phyloP scores from a whole-genome alignment of 208 protist species.

The Acanthamoeba healyi region DNA sequence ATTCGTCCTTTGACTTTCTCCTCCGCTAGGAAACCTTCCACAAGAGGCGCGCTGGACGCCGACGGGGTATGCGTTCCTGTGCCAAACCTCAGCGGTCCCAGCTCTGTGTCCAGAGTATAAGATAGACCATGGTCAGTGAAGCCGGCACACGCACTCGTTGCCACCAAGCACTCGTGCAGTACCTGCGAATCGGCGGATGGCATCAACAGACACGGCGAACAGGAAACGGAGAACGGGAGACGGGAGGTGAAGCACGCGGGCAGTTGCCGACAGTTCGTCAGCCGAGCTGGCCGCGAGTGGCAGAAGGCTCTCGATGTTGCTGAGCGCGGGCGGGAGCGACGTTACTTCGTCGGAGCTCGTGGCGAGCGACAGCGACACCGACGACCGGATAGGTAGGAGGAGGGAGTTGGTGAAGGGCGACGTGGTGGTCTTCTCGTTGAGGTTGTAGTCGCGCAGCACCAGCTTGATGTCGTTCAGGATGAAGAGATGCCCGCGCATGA shows the following conservation, averaged over 20 bases:
- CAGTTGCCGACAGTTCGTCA: background rate
- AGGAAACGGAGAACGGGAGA: background rate
- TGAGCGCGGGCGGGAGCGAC: background rate
- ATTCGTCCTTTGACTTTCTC: background rate
- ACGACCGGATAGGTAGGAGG: background rate
- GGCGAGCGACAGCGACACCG: background rate
- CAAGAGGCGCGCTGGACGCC: background rate
- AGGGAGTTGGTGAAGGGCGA: conserved; percentile 36
- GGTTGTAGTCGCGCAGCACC: conserved; percentile 45
- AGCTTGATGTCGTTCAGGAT: conserved; percentile 40
- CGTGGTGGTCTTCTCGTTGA: conserved; percentile 17
- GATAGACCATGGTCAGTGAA: no score
- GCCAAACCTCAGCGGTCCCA: conserved; percentile 34
- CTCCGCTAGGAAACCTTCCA: conserved; percentile 1
- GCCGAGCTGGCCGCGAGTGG: no score
- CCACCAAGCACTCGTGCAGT: no score
- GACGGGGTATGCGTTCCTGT: background rate
- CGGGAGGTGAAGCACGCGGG: background rate
- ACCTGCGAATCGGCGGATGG: background rate
- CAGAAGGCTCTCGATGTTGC: no score
- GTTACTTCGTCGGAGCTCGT: background rate
- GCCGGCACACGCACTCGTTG: no score
- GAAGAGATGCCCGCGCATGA: conserved; percentile 14
- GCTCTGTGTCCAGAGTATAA: background rate
- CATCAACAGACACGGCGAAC: background rate